Conservation (phyloP, 2,329 filamentous ascomycete species). For the Alternaria arbusti region DNA sequence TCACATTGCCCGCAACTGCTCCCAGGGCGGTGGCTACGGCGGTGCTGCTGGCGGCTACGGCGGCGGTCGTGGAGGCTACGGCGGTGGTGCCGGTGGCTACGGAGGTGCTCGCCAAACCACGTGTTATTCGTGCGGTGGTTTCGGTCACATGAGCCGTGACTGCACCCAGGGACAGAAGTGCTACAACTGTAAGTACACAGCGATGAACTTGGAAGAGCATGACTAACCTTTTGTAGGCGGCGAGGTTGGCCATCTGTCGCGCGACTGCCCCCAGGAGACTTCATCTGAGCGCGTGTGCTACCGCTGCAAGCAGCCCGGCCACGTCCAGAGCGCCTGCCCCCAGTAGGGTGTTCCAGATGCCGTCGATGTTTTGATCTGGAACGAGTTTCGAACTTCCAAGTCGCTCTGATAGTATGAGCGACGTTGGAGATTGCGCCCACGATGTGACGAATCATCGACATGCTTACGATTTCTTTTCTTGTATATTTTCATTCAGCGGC, state of each 20-base stretch:
- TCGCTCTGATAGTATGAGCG: conserved; percentile 24
- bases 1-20: conserved; percentile 93
- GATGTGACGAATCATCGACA: conserved; percentile 42
- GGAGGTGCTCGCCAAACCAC: conserved; percentile 61
- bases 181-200: conserved; percentile 81
- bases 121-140: conserved; percentile 98
- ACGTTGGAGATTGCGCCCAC: conserved; percentile 35
- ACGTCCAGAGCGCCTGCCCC: conserved; percentile 93
- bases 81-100: conserved; percentile 52
- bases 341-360: conserved; percentile 62
- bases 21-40: conserved; percentile 61
- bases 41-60: conserved; percentile 55
- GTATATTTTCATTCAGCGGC: conserved; percentile 50
- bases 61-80: conserved; percentile 53
- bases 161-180: conserved; percentile 99
- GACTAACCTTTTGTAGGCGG: conserved; percentile 58
- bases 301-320: conserved; percentile 86
- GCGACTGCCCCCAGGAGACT: conserved; percentile 94
- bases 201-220: background rate
- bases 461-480: conserved; percentile 48
- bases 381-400: conserved; percentile 35
- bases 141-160: conserved; percentile 96
- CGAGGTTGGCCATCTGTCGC: conserved; percentile 92
- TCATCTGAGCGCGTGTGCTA: conserved; percentile 96
- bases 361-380: conserved; percentile 42